Evolutionary conservation across 768 basidiomycete genomes (phyloP).

Genomic region (Mycena pura): DNA sequence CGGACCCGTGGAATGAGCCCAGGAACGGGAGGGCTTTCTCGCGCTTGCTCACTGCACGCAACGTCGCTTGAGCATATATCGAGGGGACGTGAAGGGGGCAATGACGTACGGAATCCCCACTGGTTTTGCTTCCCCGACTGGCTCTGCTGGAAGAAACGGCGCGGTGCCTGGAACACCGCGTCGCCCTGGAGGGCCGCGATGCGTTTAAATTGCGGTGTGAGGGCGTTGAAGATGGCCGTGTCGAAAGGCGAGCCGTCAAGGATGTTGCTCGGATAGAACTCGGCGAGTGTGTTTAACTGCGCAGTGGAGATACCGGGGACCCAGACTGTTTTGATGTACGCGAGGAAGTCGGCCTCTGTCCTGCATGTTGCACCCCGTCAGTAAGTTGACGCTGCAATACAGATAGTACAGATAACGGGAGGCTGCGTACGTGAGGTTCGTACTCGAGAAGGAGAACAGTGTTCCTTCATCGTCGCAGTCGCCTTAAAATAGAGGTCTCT

Average conservation of each 20-base stretch:
- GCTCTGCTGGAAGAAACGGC: constrained; percentile 52
- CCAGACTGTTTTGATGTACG: constrained; percentile 29
- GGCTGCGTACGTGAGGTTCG: constrained; percentile 55
- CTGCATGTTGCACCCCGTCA: constrained; percentile 2
- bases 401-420: not conserved
- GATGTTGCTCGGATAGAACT: constrained; percentile 38
- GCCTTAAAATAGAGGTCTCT: constrained; percentile 35
- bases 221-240: constrained; percentile 46
- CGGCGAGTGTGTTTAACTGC: constrained; percentile 29
- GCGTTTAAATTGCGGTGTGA: constrained; percentile 56
- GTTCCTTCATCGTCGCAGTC: constrained; percentile 69
- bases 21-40: constrained; percentile 47
- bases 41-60: constrained; percentile 48
- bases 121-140: constrained; percentile 45
- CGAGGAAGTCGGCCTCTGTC: constrained; percentile 11
- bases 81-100: not conserved
- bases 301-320: constrained; percentile 23
- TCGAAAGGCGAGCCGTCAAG: constrained; percentile 54
- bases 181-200: constrained; percentile 53
- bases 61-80: not conserved
- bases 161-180: constrained; percentile 54
- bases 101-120: constrained; percentile 40
- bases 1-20: constrained; percentile 55
- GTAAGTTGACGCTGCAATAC: not conserved
- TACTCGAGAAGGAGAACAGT: constrained; percentile 50